phyloP scores from a whole-genome alignment of 2,329 filamentous ascomycete genomes.

The Botrytis cinerea region DNA sequence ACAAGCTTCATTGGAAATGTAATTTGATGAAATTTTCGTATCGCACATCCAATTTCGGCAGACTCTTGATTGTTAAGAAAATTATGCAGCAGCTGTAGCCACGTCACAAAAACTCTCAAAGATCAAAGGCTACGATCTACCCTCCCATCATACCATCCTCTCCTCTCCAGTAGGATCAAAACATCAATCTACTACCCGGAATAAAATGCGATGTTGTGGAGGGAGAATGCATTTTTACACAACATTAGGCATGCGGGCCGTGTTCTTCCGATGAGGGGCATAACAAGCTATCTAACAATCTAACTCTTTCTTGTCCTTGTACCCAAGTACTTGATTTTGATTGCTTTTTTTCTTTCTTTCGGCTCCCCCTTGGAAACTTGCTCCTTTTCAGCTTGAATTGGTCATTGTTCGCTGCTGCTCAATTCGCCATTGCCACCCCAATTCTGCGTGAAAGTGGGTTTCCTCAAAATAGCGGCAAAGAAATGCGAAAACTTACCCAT shows the following conservation, averaged over 20 bases:
- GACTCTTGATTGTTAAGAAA: not conserved
- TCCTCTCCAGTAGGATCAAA: slow-evolving; percentile 13
- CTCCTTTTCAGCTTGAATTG: not conserved
- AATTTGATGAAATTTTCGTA: slow-evolving; percentile 19
- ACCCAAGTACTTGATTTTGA: not conserved
- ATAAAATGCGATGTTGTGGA: slow-evolving; percentile 20
- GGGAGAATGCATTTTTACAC: slow-evolving; percentile 15
- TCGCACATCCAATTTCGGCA: slow-evolving; percentile 18
- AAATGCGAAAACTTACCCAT: not conserved
- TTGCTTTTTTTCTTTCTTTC: not conserved
- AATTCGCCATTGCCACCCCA: slow-evolving; percentile 19
- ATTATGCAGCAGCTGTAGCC: slow-evolving; percentile 23
- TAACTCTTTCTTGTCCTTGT: not conserved
- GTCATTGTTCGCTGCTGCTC: not conserved
- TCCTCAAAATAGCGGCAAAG: not conserved
- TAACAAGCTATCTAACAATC: not conserved
- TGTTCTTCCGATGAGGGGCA: slow-evolving; percentile 22
- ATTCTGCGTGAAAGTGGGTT: slow-evolving; percentile 20
- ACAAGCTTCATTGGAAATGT: slow-evolving; percentile 9
- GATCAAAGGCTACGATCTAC: slow-evolving; percentile 17
- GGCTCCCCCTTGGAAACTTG: not conserved
- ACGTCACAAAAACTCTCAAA: slow-evolving; percentile 20
- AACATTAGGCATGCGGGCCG: slow-evolving; percentile 23
- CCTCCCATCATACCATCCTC: not conserved
- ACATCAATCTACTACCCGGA: slow-evolving; percentile 2